These are phyloP conservation scores for Houttuynia cordata DNA, from an alignment of 164 flowering plant species.

Conservation along the genomic window DNA sequence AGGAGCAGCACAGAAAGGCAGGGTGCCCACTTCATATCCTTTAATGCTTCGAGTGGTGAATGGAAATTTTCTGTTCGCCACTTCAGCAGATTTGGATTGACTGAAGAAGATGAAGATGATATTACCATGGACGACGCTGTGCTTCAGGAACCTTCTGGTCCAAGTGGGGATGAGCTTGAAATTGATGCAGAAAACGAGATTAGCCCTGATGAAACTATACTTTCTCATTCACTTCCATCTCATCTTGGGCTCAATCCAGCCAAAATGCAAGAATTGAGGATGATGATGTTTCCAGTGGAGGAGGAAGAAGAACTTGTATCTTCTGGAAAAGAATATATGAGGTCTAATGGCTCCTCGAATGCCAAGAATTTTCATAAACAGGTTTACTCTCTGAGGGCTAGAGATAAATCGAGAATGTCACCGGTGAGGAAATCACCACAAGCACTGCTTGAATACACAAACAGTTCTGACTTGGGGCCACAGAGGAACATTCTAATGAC, in stretches of 20 bases:
- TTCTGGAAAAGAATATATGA: slow-evolving; percentile 24
- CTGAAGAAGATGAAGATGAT: slow-evolving; percentile 83
- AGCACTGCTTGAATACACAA: slow-evolving; percentile 60
- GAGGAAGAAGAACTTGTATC: slow-evolving; percentile 40
- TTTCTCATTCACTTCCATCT: slow-evolving; percentile 89
- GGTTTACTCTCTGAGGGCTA: slow-evolving; percentile 20
- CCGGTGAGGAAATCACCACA: slow-evolving; percentile 54
- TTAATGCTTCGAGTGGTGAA: slow-evolving; percentile 41
- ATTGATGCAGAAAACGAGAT: slow-evolving; percentile 30
- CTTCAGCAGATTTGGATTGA: slow-evolving; percentile 93
- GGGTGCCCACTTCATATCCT: slow-evolving; percentile 72
- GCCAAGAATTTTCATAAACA: slow-evolving; percentile 8
- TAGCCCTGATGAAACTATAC: slow-evolving; percentile 22
- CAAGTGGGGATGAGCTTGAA: slow-evolving; percentile 29
- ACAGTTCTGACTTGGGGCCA: slow-evolving; percentile 31
- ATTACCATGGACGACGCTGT: slow-evolving; percentile 51
- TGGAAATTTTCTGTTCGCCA: slow-evolving; percentile 85
- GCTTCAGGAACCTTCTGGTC: slow-evolving; percentile 19
- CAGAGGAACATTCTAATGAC: slow-evolving; percentile 60
- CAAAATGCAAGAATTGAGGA: slow-evolving; percentile 80
- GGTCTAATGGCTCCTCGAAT: slow-evolving; percentile 5
- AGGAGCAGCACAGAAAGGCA: slow-evolving; percentile 42
- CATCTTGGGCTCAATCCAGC: slow-evolving; percentile 93
- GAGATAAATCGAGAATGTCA: slow-evolving; percentile 34
- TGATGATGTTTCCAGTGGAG: slow-evolving; percentile 67